Conservation (phyloP, 2,329 filamentous ascomycete species). For the Aspergillus transmontanensis region DNA sequence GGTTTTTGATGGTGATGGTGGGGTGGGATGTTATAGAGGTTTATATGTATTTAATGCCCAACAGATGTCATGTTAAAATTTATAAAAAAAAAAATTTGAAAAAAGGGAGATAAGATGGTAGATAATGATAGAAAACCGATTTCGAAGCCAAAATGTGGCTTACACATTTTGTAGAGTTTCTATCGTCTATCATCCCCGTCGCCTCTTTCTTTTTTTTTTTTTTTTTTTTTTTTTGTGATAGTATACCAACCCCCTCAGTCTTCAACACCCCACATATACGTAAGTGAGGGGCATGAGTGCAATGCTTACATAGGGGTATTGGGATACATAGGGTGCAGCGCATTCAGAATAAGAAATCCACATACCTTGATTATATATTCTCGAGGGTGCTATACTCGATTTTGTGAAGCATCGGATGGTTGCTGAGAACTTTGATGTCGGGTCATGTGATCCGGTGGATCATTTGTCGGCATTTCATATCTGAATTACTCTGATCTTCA, state of each 20-base stretch:
- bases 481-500: not conserved
- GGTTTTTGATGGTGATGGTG: not conserved
- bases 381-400: not conserved
- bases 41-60: not conserved
- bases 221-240: not conserved
- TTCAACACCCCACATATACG: not conserved
- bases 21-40: not conserved
- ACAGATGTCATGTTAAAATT: not conserved
- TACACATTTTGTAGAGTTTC: not conserved
- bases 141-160: not conserved
- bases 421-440: conserved; percentile 13
- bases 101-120: not conserved
- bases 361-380: not conserved
- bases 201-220: not conserved
- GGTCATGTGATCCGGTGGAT: conserved; percentile 15
- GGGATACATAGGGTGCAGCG: fast-evolving
- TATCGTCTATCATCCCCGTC: not conserved
- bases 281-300: not conserved
- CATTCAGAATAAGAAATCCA: not conserved
- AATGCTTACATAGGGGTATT: not conserved
- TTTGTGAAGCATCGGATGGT: not conserved
- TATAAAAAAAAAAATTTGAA: not conserved
- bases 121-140: not conserved
- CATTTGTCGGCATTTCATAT: conserved; percentile 1
- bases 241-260: not conserved